Percentiles rank a stretch among this genome's conserved stretches.
These are phyloP conservation scores for Zygosaccharomyces bailii DNA, from an alignment of 805 yeast species.

Conservation along the genomic window DNA sequence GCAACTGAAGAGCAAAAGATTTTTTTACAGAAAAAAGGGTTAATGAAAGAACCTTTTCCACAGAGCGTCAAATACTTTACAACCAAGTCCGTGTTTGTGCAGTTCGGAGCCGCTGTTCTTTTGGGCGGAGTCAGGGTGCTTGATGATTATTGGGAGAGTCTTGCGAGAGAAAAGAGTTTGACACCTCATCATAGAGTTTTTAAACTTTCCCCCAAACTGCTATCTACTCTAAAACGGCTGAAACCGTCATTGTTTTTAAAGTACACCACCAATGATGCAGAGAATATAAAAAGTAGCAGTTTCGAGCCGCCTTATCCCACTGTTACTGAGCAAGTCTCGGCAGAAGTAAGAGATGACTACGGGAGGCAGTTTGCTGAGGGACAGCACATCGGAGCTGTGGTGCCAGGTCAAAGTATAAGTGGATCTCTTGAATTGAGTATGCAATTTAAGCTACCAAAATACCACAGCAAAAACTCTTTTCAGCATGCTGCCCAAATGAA, in stretches of 20 bases:
- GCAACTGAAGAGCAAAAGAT: constrained; percentile 40
- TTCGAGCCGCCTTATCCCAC: constrained; percentile 26
- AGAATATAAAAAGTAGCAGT: constrained; percentile 6
- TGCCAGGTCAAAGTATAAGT: constrained; percentile 33
- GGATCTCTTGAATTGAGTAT: constrained; percentile 35
- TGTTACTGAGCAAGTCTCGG: constrained; percentile 30
- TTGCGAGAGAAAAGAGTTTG: constrained; percentile 42
- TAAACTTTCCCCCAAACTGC: constrained; percentile 21
- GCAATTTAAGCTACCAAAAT: constrained; percentile 33
- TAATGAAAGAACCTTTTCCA: constrained; percentile 27
- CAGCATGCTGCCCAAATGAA: constrained; percentile 30
- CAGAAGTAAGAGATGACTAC: constrained; percentile 27
- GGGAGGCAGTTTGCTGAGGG: constrained; percentile 24
- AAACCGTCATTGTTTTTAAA: constrained; percentile 18
- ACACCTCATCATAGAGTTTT: constrained; percentile 45
- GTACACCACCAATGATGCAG: neutral
- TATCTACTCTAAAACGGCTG: constrained; percentile 11
- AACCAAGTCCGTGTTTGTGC: constrained; percentile 44
- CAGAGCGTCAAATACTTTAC: constrained; percentile 32
- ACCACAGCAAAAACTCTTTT: constrained; percentile 34
- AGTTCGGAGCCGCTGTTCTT: constrained; percentile 50
- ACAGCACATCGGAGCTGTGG: constrained; percentile 23
- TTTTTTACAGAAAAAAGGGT: constrained; percentile 34
- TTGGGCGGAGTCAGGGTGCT: constrained; percentile 45
- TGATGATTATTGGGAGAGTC: constrained; percentile 57